phyloP scores from a whole-genome alignment of 2,329 filamentous ascomycete genomes.

The Ophidiomyces ophidiicola region DNA sequence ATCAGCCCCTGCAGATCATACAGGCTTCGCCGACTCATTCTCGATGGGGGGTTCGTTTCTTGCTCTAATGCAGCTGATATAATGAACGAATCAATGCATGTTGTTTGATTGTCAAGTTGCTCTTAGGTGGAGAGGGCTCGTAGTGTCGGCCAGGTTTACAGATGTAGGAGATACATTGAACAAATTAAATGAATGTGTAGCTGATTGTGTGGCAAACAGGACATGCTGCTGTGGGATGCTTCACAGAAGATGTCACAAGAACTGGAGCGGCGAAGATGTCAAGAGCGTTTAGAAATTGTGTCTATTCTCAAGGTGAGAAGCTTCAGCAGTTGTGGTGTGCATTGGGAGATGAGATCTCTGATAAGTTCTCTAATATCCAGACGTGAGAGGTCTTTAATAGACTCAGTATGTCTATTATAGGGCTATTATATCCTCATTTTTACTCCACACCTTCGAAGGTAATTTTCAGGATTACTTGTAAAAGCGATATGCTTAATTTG shows the following conservation, averaged over 20 bases:
- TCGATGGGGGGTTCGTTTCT: too few species aligned
- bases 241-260: conserved; percentile 6
- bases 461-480: too few species aligned
- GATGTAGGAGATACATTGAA: conserved; percentile 14
- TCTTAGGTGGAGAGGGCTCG: too few species aligned
- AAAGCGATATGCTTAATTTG: too few species aligned
- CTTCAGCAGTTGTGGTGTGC: not conserved
- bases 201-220: conserved; percentile 16
- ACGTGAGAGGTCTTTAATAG: conserved; percentile 3
- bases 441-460: not conserved
- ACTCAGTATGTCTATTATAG: conserved; percentile 1
- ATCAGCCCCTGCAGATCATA: too few species aligned
- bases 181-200: conserved; percentile 16
- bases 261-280: conserved; percentile 11
- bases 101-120: too few species aligned
- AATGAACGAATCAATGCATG: too few species aligned
- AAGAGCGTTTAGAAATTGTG: conserved; percentile 1
- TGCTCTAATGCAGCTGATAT: too few species aligned
- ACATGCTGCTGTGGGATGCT: not conserved
- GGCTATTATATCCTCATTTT: not conserved
- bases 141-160: too few species aligned
- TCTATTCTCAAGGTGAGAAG: not conserved
- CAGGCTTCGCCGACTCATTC: too few species aligned
- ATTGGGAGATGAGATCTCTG: conserved; percentile 3
- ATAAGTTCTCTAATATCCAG: conserved; percentile 11